Base-by-base conservation (phyloP, 257 asterid species). In the Solanum paucissectum region DNA sequence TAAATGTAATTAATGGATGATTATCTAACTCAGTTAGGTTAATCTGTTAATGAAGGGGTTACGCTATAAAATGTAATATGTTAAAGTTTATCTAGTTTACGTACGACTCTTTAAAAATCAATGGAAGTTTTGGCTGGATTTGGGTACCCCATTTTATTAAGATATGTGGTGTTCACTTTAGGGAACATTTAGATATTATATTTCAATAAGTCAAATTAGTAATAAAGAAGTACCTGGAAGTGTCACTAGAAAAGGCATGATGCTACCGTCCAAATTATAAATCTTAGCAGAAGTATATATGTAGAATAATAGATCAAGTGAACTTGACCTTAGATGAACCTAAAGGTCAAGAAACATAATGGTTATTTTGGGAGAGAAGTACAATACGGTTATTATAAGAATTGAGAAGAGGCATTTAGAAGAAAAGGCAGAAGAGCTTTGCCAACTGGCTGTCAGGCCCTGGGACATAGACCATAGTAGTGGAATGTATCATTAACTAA, bases 241-340 rank as follows among this genome's bases (percentile, higher is more conserved):
- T 25, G 84, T 77, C 37, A 25, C 20, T 42, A 6, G 62, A 42
- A 74, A 77, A 76, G 34, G n/a, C 84, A 77, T 77, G 37, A 77
- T 12, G 58, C 84, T 77, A 77, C 84, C 5, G 62, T 77, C 62
- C 62, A 77, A 42, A n/a, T n/a, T 64, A 25, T 64, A 64, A 64
- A 77, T 77, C 64, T 42, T 14, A 42, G 13, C n/a, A 75, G 18
- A 25, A 25, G 9, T 27, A 27, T 13, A 6, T 68, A 27, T 77
- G 23, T 7, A 25, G 36, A 38, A 77, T n/a, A n/a, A 76, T 40
- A 42, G 32, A 38, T 37, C 11, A 75, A 38, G 84, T 4, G 27
- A 46, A 36, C 85, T 81, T 81, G 85, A 81, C 85, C 85, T 81
- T 81, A 81, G 85, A n/a, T 46, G 85, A 81, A 81, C 42, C 68